Evolutionary conservation across 2,329 filamentous ascomycete species (phyloP), one percentile per base, ranked within the genome.

Genomic region (Colletotrichum horii): DNA sequence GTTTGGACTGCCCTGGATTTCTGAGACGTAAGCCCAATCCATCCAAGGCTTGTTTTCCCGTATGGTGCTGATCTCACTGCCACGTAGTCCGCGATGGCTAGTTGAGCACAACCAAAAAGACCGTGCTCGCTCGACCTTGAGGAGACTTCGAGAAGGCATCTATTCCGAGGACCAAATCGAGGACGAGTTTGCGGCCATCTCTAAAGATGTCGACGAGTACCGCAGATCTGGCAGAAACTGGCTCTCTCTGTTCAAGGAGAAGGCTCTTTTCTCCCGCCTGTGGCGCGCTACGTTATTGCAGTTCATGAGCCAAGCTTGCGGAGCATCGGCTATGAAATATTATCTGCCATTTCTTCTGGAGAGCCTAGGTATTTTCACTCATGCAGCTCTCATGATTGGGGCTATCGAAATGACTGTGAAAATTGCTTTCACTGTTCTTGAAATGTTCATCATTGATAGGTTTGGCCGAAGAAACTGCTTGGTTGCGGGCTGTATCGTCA

Each of bases 241-340:
- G 86, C 84, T 83, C n/a, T 85, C 84, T 9, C 84, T 92, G 1
- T 89, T 92, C 80, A 85, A 84, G 6, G 83, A 90, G 34, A 81
- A 83, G 16, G 82, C 85, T 15, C 82, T 92, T 2, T 89, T 88
- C 78, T 84, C 87, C 16, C 85, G 90, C 1, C 83, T 92, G 16
- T 92, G 90, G 91, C 86, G 90, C 22, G 89, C 89, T 2, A 86
- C 89, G 0, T 82, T 91, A 2, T 83, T 92, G 7, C 90, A 91
- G 79, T 91, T 92, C 81, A 89, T 92, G 88, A 88, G 89, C 0
- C 89, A 91, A 78, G 89, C 91, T 88, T 91, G 89, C 77, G 90
- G 90, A 24, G 89, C 89, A 16, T 89, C 89, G 0, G 89, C 89
- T 4, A 91, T 92, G 85, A 91, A 92, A 78, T 91, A 92, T 78